A percentile compares a stretch with the other conserved stretches of the same genome.
phyloP scores from a whole-genome alignment of 345 rosid genomes.

The Lumnitzera littorea region DNA sequence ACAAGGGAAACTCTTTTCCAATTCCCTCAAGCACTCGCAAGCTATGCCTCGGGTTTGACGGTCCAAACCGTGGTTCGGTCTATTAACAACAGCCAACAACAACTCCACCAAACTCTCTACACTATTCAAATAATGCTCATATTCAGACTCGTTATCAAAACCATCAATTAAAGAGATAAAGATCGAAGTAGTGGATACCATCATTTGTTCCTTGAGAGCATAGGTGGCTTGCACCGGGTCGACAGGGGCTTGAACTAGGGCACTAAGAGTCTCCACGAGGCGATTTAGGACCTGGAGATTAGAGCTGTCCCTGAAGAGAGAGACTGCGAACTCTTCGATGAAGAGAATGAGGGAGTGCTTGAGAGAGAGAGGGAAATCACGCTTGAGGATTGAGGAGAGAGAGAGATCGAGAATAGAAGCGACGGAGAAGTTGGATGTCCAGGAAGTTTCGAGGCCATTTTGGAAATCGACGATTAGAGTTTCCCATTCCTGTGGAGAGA shows the following conservation, averaged over 20 bases:
- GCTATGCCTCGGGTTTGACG: constrained; percentile 81
- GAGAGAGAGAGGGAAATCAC: constrained; percentile 58
- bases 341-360: constrained; percentile 67
- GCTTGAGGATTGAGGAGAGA: constrained; percentile 50
- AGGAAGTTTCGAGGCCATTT: constrained; percentile 46
- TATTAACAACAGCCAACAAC: constrained; percentile 62
- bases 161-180: constrained; percentile 32
- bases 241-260: constrained; percentile 61
- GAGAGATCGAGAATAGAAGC: constrained; percentile 48
- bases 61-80: constrained; percentile 82
- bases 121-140: constrained; percentile 7
- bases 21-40: constrained; percentile 79
- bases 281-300: constrained; percentile 32
- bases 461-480: constrained; percentile 70
- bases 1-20: constrained; percentile 72
- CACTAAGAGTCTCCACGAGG: constrained; percentile 57
- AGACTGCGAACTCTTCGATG: constrained; percentile 62
- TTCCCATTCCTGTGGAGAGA: constrained; percentile 79
- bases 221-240: constrained; percentile 41
- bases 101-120: constrained; percentile 58
- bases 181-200: constrained; percentile 73
- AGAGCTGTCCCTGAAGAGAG: constrained; percentile 20
- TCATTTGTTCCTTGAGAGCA: constrained; percentile 68
- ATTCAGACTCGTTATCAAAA: background rate
- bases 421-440: constrained; percentile 34